Conservation (phyloP, 2,329 filamentous ascomycete genomes). For the Alternaria dauci region DNA sequence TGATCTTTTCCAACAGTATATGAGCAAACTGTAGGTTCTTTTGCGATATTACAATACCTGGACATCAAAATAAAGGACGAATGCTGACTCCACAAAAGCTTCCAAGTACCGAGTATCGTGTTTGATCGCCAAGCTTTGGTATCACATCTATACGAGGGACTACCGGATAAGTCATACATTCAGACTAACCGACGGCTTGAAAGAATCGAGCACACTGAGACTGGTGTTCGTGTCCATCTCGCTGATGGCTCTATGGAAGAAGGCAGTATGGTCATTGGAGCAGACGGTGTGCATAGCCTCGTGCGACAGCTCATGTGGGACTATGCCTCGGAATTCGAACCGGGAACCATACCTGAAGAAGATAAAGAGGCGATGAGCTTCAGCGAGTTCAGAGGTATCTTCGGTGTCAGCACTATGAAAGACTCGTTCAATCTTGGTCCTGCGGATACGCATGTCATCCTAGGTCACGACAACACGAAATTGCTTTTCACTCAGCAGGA, state of each 20-base stretch:
- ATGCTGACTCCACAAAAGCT: slow-evolving; percentile 5
- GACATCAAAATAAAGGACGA: background rate
- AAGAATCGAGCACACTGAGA: slow-evolving; percentile 23
- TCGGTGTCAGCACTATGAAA: slow-evolving; percentile 23
- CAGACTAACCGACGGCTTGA: slow-evolving; percentile 21
- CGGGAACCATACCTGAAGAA: background rate
- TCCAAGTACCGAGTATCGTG: slow-evolving; percentile 17
- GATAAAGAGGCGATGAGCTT: slow-evolving; percentile 23
- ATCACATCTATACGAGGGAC: slow-evolving; percentile 28
- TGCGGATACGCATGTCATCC: slow-evolving; percentile 33
- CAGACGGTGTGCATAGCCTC: slow-evolving; percentile 35
- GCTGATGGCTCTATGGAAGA: slow-evolving; percentile 25
- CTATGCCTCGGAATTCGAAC: slow-evolving; percentile 19
- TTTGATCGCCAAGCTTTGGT: slow-evolving; percentile 31
- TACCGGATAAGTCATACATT: slow-evolving; percentile 31
- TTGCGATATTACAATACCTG: background rate
- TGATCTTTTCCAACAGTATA: slow-evolving; percentile 1
- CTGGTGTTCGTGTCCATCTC: slow-evolving; percentile 25
- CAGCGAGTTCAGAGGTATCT: slow-evolving; percentile 23
- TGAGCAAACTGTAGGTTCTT: slow-evolving; percentile 1
- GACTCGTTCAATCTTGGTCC: slow-evolving; percentile 31
- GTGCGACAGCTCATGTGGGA: slow-evolving; percentile 35
- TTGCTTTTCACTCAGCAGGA: slow-evolving; percentile 37
- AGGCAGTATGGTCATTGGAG: slow-evolving; percentile 36
- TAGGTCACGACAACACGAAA: slow-evolving; percentile 34